Percentiles rank a stretch among this genome's conserved stretches.
phyloP scores from a whole-genome alignment of 148 eudicot genomes.

The Vaccinium macrocarpon region DNA sequence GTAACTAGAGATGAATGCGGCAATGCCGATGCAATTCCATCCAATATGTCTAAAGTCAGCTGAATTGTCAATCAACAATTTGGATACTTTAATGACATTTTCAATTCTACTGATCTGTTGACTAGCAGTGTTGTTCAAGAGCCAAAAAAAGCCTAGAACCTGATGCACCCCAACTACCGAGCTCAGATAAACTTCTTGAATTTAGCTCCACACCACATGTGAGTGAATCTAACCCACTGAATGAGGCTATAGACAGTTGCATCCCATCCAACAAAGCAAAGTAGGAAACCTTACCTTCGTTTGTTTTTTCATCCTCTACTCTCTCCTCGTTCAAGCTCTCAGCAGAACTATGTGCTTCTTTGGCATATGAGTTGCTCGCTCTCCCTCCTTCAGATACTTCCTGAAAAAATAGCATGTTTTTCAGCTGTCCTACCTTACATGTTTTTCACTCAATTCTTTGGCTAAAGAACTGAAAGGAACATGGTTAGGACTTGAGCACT shows the following conservation, averaged over 20 bases:
- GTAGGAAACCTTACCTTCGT: constrained; percentile 9
- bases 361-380: not conserved
- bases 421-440: not conserved
- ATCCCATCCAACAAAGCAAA: not conserved
- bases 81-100: too few relatives aligned
- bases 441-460: not conserved
- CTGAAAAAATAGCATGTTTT: constrained; percentile 4
- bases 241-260: not conserved
- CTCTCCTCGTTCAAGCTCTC: not conserved
- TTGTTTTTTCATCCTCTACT: not conserved
- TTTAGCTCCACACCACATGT: not conserved
- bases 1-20: not conserved
- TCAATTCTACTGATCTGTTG: not conserved
- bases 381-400: not conserved
- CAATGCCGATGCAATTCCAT: not conserved
- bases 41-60: not conserved
- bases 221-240: not conserved
- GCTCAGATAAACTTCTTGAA: not conserved
- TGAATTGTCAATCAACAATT: not conserved
- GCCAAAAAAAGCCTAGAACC: not conserved
- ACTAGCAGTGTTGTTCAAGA: not conserved
- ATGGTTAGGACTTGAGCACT: not conserved
- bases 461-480: not conserved
- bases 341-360: not conserved
- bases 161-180: not conserved